phyloP scores from a whole-genome alignment of 164 flowering plant genomes.

The Platanus orientalis region DNA sequence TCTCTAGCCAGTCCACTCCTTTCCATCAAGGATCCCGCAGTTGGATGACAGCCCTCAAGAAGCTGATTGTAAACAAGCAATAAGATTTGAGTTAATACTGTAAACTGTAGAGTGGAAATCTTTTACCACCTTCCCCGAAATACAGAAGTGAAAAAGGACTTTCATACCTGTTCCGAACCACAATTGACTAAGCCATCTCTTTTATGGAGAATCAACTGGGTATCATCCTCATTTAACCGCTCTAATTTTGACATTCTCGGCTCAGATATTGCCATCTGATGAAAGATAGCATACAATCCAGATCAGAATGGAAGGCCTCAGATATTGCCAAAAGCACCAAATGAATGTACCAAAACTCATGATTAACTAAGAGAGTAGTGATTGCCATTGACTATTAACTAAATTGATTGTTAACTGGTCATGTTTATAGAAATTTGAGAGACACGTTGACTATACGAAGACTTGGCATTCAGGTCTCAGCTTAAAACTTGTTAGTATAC shows the following conservation, averaged over 20 bases:
- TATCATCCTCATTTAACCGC: not conserved
- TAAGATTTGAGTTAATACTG: not conserved
- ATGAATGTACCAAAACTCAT: too few species aligned
- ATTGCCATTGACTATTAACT: too few species aligned
- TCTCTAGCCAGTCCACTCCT: not conserved
- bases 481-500: too few species aligned
- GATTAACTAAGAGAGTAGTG: too few species aligned
- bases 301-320: not conserved
- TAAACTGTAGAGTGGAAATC: not conserved
- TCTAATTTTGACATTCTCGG: not conserved
- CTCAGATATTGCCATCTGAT: too few species aligned
- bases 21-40: not conserved
- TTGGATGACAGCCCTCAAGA: not conserved
- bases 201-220: not conserved
- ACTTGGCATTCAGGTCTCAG: too few species aligned
- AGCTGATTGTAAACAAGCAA: not conserved
- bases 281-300: not conserved
- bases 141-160: not conserved
- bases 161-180: not conserved
- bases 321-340: too few species aligned
- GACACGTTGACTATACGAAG: too few species aligned
- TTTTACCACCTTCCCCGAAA: not conserved
- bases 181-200: not conserved
- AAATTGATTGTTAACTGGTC: too few species aligned
- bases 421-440: too few species aligned